Evolutionary conservation across 2,329 filamentous ascomycete genomes (phyloP).

Genomic region (Fusarium sp.): DNA sequence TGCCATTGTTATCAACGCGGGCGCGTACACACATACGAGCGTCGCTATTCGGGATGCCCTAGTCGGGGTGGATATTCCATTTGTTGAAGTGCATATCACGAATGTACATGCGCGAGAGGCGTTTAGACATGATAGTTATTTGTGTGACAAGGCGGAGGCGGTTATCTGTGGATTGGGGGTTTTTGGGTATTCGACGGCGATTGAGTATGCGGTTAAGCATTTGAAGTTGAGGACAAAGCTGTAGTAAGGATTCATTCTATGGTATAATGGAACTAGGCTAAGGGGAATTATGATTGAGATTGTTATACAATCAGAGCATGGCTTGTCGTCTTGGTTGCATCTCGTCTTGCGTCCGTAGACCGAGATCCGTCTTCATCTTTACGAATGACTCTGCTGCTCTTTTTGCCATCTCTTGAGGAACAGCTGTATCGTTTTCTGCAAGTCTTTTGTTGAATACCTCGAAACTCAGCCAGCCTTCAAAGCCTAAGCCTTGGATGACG

Average conservation of each 20-base stretch:
- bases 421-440: conserved; percentile 67
- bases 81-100: conserved; percentile 79
- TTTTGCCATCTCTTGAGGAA: conserved; percentile 64
- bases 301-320: conserved; percentile 42
- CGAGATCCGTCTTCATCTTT: conserved; percentile 53
- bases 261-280: conserved; percentile 8
- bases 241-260: conserved; percentile 6
- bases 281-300: not conserved
- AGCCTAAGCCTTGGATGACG: conserved; percentile 71
- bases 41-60: conserved; percentile 80
- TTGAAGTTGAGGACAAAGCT: conserved; percentile 52
- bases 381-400: conserved; percentile 62
- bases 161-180: conserved; percentile 75
- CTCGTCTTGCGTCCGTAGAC: conserved; percentile 40
- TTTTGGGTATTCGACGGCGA: conserved; percentile 68
- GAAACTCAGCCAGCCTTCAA: conserved; percentile 74
- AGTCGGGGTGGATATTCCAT: conserved; percentile 73
- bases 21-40: conserved; percentile 78
- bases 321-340: conserved; percentile 46
- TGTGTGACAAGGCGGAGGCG: conserved; percentile 78
- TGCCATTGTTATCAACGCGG: conserved; percentile 79
- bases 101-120: conserved; percentile 78
- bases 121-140: conserved; percentile 74
- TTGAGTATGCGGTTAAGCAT: conserved; percentile 62
- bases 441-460: conserved; percentile 68